Base-by-base conservation (phyloP, 225 moss, liverwort and hornwort species). In the Physcomitrellopsis africana region DNA sequence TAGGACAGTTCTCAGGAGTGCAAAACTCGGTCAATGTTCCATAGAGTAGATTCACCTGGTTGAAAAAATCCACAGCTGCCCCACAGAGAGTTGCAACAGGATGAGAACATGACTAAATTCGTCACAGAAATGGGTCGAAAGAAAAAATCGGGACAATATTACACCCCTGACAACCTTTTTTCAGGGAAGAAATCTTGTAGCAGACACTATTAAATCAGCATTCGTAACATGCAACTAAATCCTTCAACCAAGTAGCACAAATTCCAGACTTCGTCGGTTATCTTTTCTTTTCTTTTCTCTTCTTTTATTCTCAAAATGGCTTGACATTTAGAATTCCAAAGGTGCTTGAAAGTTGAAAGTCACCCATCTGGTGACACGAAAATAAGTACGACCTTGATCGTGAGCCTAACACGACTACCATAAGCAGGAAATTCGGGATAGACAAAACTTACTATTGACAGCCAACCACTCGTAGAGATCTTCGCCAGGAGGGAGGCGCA, bases 51-150 rank as follows among this genome's bases (percentile, higher is more conserved):
- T 91, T 91, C 55, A 91, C 89, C 77, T 91, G 91, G 65, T 91
- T 91, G 81, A 91, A 91, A 74, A 91, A 91, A 80, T 91, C 91
- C 69, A 91, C 91, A 67, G 89, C 89, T 89, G 82, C 76, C 84
- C 17, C 68, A 74, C 20, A 61, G 42, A 49, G 59, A 57, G 14
- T 55, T 14, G 24, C 11, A 57, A 29, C 54, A 32, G 1, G 19
- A 13, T 71, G 13, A 71, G 41, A 51, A 63, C 51, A 49, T 11
- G 18, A 0, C 55, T 3, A 56, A 20, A 22, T 18, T n/a, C n/a
- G 19, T 15, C n/a, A 56, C 19, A 56, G 14, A 6, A 56, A 8
- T 10, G n/a, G 7, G 32, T 37, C 32, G 32, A 20, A 56, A 49
- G 1, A 16, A 6, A 20, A 20, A n/a, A 8, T 20, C n/a, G 49